These are phyloP conservation scores for Chytridium lagenaria DNA, from an alignment of 371 early-diverging fungal genomes.

Conservation along the genomic window DNA sequence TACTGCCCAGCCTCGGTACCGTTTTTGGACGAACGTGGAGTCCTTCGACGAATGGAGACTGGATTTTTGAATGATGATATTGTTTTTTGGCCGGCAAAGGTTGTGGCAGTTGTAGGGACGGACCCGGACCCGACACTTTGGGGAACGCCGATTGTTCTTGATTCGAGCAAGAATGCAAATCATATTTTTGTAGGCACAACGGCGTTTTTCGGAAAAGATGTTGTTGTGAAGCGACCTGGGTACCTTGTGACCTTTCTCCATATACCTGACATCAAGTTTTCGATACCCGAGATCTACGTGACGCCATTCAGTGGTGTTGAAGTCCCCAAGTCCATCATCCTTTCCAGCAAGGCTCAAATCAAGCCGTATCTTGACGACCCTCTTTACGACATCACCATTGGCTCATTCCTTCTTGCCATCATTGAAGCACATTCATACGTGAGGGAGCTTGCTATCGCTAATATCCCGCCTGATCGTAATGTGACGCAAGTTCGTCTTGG, in stretches of 20 bases:
- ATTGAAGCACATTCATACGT: background rate
- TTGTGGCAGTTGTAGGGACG: background rate
- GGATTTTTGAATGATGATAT: background rate
- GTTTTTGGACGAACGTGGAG: background rate
- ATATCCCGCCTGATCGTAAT: background rate
- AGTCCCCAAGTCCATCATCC: background rate
- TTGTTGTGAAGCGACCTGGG: background rate
- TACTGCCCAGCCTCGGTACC: background rate
- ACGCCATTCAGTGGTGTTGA: constrained; percentile 21
- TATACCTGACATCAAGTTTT: constrained; percentile 1
- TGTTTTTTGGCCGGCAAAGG: constrained; percentile 29
- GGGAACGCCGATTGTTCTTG: constrained; percentile 25
- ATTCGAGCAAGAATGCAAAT: background rate
- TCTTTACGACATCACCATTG: background rate
- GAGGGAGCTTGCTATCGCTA: background rate
- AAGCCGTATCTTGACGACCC: background rate
- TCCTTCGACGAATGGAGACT: background rate
- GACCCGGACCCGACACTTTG: constrained; percentile 5
- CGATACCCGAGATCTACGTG: constrained; percentile 24
- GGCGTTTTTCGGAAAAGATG: background rate
- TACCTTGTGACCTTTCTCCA: constrained; percentile 15
- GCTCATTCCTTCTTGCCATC: background rate
- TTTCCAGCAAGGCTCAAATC: background rate
- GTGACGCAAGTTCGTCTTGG: background rate
- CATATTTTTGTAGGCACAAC: constrained; percentile 5